Percentiles rank a stretch among this genome's conserved stretches.
phyloP scores from a whole-genome alignment of 2,329 filamentous ascomycete genomes.

The Botrytis deweyae region DNA sequence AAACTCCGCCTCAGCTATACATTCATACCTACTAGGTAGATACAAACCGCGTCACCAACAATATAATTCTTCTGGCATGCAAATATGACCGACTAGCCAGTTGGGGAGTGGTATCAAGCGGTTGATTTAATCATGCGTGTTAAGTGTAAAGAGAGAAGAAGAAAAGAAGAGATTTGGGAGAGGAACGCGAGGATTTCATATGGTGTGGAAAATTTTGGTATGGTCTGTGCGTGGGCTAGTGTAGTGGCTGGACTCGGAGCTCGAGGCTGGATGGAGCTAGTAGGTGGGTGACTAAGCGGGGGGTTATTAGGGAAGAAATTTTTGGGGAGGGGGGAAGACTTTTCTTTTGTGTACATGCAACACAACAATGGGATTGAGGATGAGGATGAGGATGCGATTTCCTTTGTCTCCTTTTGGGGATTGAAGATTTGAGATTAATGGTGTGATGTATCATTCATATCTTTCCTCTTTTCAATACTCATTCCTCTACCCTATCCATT shows the following conservation, averaged over 20 bases:
- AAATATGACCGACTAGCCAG: conserved; percentile 37
- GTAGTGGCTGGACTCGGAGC: not conserved
- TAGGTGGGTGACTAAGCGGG: not conserved
- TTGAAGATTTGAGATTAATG: not conserved
- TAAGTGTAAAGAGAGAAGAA: conserved; percentile 29
- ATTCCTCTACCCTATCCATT: not conserved
- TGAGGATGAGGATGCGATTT: not conserved
- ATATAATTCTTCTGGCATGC: conserved; percentile 33
- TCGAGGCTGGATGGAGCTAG: not conserved
- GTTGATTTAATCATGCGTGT: conserved; percentile 37
- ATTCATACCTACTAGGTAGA: not conserved
- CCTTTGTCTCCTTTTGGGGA: not conserved
- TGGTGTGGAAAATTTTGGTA: not conserved
- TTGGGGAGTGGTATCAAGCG: conserved; percentile 33
- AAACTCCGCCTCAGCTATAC: not conserved
- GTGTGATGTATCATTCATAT: not conserved
- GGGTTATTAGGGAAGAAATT: not conserved
- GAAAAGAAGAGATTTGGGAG: not conserved
- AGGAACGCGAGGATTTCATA: not conserved
- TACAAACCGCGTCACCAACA: conserved; percentile 12
- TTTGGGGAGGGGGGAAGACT: not conserved
- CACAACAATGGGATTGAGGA: not conserved
- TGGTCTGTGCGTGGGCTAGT: conserved; percentile 6
- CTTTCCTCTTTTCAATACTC: not conserved
- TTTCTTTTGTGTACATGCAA: not conserved